Evolutionary conservation across 2,329 filamentous ascomycete genomes (phyloP).

Genomic region (Bipolaris gigantea): DNA sequence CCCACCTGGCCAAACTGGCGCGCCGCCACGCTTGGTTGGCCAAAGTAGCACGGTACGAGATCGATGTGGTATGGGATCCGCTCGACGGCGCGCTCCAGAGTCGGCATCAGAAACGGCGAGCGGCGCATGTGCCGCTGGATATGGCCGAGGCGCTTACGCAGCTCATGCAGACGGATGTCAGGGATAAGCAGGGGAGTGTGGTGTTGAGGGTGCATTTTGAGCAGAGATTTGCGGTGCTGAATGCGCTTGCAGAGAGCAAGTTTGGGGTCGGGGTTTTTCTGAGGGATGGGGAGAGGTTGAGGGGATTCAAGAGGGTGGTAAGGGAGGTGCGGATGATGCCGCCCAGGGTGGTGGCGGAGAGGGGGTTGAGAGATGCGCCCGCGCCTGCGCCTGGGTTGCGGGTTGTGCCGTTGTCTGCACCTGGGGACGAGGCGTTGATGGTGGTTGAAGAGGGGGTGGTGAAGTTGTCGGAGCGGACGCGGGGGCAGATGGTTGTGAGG

Average conservation of each 20-base stretch:
- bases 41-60: constrained; percentile 27
- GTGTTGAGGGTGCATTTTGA: constrained; percentile 17
- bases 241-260: constrained; percentile 5
- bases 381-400: background rate
- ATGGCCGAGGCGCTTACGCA: constrained; percentile 24
- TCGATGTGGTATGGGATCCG: constrained; percentile 32
- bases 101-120: constrained; percentile 18
- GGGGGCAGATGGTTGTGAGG: constrained; percentile 3
- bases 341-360: background rate
- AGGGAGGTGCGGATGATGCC: constrained; percentile 17
- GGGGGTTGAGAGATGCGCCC: background rate
- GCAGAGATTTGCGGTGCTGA: constrained; percentile 13
- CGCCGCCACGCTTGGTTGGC: constrained; percentile 30
- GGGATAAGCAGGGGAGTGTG: constrained; percentile 18
- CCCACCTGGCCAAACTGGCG: constrained; percentile 27
- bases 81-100: constrained; percentile 19
- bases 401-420: background rate
- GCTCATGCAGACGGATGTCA: constrained; percentile 18
- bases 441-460: background rate
- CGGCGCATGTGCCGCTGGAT: constrained; percentile 19
- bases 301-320: background rate
- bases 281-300: background rate
- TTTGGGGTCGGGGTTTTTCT: constrained; percentile 25
- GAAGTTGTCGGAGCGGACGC: background rate
- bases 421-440: constrained; percentile 3